Conservation (phyloP, 345 rosid genomes). For the Aethionema arabicum region DNA sequence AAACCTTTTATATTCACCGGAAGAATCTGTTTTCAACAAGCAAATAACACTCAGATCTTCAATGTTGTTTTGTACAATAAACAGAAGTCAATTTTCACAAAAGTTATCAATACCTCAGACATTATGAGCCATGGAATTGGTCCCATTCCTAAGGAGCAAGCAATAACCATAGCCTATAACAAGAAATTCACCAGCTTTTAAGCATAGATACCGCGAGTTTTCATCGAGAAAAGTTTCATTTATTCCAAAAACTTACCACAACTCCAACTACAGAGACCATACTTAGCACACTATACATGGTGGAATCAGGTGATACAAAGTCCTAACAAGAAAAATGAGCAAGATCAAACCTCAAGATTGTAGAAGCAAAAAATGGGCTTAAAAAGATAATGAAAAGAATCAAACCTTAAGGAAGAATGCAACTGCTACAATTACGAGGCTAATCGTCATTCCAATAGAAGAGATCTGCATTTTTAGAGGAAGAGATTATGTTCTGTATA, state of each 20-base stretch:
- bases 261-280: conserved; percentile 80
- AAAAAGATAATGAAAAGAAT: background rate
- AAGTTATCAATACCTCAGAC: conserved; percentile 73
- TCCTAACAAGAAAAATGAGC: conserved; percentile 46
- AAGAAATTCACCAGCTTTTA: background rate
- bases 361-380: background rate
- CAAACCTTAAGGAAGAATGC: conserved; percentile 70
- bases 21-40: conserved; percentile 58
- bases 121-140: conserved; percentile 96
- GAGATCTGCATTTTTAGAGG: conserved; percentile 56
- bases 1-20: conserved; percentile 87
- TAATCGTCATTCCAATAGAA: conserved; percentile 68
- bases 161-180: conserved; percentile 64
- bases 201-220: background rate
- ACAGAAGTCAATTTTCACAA: too few relatives aligned
- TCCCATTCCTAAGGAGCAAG: conserved; percentile 90
- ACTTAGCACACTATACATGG: conserved; percentile 55
- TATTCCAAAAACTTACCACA: conserved; percentile 56
- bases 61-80: too few relatives aligned
- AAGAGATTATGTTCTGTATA: conserved; percentile 2
- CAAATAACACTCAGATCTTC: too few relatives aligned
- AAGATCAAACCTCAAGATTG: conserved; percentile 17
- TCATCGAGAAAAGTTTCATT: background rate
- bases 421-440: conserved; percentile 63
- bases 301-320: conserved; percentile 51